Conservation (phyloP, 805 yeast species). For the Metschnikowia arizonensis region DNA sequence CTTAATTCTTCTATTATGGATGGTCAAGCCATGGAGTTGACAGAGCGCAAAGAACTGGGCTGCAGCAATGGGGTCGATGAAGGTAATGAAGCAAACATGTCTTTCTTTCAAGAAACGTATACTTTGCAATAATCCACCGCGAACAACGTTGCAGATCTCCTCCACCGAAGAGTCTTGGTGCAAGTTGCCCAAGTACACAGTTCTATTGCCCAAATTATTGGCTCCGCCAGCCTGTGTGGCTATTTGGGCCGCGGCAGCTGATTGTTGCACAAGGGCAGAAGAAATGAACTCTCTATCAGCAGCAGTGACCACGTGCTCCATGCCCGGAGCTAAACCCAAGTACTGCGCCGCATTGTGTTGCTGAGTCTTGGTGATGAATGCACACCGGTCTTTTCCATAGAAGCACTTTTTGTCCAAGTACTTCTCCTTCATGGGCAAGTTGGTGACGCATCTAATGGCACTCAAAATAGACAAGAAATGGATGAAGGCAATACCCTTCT, state of each 20-base stretch:
- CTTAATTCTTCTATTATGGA: constrained; percentile 80
- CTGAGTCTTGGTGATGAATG: constrained; percentile 90
- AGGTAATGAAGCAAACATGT: constrained; percentile 91
- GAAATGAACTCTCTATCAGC: constrained; percentile 64
- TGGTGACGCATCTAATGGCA: constrained; percentile 83
- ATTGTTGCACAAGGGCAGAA: constrained; percentile 80
- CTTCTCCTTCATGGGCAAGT: constrained; percentile 60
- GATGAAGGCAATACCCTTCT: constrained; percentile 83
- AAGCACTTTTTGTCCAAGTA: constrained; percentile 76
- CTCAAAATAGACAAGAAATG: constrained; percentile 82
- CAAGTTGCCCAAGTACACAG: constrained; percentile 85
- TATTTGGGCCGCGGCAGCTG: constrained; percentile 96
- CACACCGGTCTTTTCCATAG: constrained; percentile 93
- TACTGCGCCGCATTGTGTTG: constrained; percentile 97
- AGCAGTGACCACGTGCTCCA: constrained; percentile 72
- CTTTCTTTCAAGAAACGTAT: constrained; percentile 77
- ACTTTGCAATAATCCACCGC: constrained; percentile 89
- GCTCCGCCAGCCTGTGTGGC: constrained; percentile 95
- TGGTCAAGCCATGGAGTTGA: constrained; percentile 80
- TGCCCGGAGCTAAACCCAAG: constrained; percentile 84
- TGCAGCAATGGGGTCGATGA: constrained; percentile 94
- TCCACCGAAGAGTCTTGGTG: constrained; percentile 86
- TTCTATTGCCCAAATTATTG: constrained; percentile 85
- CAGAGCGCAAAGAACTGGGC: constrained; percentile 96
- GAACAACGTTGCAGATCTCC: constrained; percentile 91